Evolutionary conservation across 306 rosid species (phyloP), one percentile per base, ranked within the genome.

Genomic region (Pyrus pyrifolia): DNA sequence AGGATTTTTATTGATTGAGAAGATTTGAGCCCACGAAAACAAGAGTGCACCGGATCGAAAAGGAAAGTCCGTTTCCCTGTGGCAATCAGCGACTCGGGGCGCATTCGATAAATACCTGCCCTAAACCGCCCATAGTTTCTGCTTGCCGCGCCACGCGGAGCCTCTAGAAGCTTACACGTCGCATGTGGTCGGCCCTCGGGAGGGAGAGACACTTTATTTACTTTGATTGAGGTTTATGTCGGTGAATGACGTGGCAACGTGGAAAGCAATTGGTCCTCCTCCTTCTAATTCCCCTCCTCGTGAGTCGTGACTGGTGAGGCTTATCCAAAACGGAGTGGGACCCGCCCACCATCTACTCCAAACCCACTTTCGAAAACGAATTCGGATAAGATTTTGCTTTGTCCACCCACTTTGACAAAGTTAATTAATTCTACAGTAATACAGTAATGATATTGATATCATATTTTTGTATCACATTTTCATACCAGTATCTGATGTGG

Each of bases 251-350:
- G 88, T 80, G 88, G 85, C 23, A 65, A 77, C 17, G 21, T 57
- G 58, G 10, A 19, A 58, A n/a, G 11, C 12, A n/a, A 52, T 58
- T 52, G n/a, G 53, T 46, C 33, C 21, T 44, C 29, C 12, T 60
- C 2, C 33, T 57, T 6, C 44, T 44, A 15, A 15, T 13, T 4
- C 17, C 14, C 30, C 22, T 22, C 42, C 64, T n/a, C 31, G 61
- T 67, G 13, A 8, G 22, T 31, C 22, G 68, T 62, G 68, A 65
- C 49, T 59, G 79, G 75, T 72, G 38, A 79, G 78, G 75, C 89
- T 91, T 91, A 91, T 91, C 96, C 90, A 76, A 30, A 71, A 44
- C 4, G 17, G 29, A 1, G 77, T 75, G 83, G 89, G 90, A 18
- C 84, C 93, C 86, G 5, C 55, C 46, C 46, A 61, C 38, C 67